Evolutionary conservation across 164 flowering plant species (phyloP), one percentile per base, ranked within the genome.

Genomic region (Warburgia ugandensis): DNA sequence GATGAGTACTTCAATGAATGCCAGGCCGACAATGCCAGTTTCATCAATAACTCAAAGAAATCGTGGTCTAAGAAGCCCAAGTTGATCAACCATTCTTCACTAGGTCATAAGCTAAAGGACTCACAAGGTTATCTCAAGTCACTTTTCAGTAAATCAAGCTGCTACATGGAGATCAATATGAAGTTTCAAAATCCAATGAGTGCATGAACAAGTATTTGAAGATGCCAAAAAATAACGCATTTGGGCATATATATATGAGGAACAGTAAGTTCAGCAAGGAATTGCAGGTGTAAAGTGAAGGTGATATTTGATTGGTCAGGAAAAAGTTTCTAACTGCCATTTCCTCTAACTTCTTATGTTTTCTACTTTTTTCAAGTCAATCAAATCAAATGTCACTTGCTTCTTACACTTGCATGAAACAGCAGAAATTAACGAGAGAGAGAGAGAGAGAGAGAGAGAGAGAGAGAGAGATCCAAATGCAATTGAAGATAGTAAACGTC

Each of bases 1-100:
- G 83, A 74, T 61, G 94, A 82, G 48, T 71, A 71, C 41, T 74
- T 79, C 66, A 70, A 77, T 16, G 81, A 77, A 29, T 78, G 79
- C 72, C 60, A 78, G 0, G 54, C 44, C 17, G 43, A 38, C 8
- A 31, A 29, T n/a, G 30, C 23, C 54, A 53, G 73, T 12, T 69
- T 72, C 63, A 60, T 63, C n/a, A 48, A 61, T 44, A 63, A 51
- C 9, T 50, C 58, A 6, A 73, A 73, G 63, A 72, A 67, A 35
- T 66, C 77, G 2, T 75, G 82, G 89, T 59, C 73, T 29, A 76
- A 62, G 59, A 84, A 74, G 68, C 70, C 77, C 12, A 84, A 78
- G 62, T 63, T 68, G 52, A 69, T 77, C 51, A 78, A 73, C 50
- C 69, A 77, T 3, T 71, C 76, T 23, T 61, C 68, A 20, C 22